Conservation (phyloP, 2,329 filamentous ascomycete genomes). For the Alternaria sp. region DNA sequence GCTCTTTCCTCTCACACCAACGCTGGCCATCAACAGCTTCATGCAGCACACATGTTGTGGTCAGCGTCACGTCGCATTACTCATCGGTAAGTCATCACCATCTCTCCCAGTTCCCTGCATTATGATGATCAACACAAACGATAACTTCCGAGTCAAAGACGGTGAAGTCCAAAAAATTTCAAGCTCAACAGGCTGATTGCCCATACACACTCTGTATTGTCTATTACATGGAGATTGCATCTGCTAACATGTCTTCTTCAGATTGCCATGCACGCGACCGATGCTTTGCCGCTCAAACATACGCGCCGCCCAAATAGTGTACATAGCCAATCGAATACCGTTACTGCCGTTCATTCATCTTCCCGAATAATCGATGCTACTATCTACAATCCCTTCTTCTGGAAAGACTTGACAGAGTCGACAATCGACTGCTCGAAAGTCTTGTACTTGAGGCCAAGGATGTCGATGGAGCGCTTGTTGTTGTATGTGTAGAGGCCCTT, state of each 20-base stretch:
- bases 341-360: neutral
- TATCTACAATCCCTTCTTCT: slow-evolving; percentile 57
- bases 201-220: slow-evolving; percentile 2
- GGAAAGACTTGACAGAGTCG: slow-evolving; percentile 69
- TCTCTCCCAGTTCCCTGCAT: slow-evolving; percentile 1
- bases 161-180: slow-evolving; percentile 52
- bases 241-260: slow-evolving; percentile 20
- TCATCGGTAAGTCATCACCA: slow-evolving; percentile 24
- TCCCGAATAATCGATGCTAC: neutral
- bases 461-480: slow-evolving; percentile 60
- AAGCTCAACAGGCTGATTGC: slow-evolving; percentile 63
- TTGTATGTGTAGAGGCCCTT: slow-evolving; percentile 55
- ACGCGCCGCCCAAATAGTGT: slow-evolving; percentile 13
- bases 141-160: slow-evolving; percentile 46
- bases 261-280: neutral
- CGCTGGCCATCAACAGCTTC: slow-evolving; percentile 2
- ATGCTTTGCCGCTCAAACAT: neutral
- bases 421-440: slow-evolving; percentile 64
- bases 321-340: slow-evolving; percentile 17
- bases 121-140: slow-evolving; percentile 44
- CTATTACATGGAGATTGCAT: neutral
- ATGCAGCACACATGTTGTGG: neutral
- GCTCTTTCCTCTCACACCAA: slow-evolving; percentile 19
- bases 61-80: neutral
- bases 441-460: slow-evolving; percentile 67